Base-by-base conservation (phyloP, 2,329 filamentous ascomycete genomes). In the Sphaerulina vaccinii region DNA sequence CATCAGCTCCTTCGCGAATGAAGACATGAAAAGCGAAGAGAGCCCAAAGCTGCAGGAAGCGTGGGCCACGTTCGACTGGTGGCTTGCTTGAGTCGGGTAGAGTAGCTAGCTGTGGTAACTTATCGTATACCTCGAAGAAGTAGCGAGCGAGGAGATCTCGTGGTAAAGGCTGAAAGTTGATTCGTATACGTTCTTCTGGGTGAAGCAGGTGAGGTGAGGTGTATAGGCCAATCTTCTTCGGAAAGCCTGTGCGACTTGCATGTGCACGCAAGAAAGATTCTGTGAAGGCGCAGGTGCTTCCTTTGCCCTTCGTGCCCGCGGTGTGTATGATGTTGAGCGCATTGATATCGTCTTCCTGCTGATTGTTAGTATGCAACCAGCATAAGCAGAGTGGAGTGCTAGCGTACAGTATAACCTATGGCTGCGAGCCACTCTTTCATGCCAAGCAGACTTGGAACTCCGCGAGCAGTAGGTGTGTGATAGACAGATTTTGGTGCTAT, bases 301-400 rank as follows among this genome's bases (percentile, higher is more conserved):
- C 91, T 70, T 96, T 97, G 51, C 92, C 92, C 70, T 96, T 96
- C 1, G 91, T 96, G 8, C 92, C 92, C 1, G 92, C 88, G 38
- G 96, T 83, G 67, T 96, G 92, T 54, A 96, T 83, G 60, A 79
- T 71, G 48, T 60, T 62, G 10, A 64, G 42, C 2, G 15, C 2
- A 29, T 60, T 58, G 37, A 64, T 37, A 19, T 59, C 56, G 24
- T 51, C 49, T 29, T 53, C 44, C 61, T 62, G 33, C 19, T n/a
- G 11, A 16, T 21, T 16, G 32, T 41, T 18, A 35, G 27, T 21
- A 39, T 8, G 19, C 33, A 18, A 22, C 35, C 18, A 8, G 24
- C 5, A 5, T 5, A 27, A 10, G 24, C 24, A 27, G 5, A 18
- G 24, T 21, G 19, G 22, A 21, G 16, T 5, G 7, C n/a, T 15